Evolutionary conservation across 305 asterid genomes (phyloP).

Genomic region (Nicotiana rustica): DNA sequence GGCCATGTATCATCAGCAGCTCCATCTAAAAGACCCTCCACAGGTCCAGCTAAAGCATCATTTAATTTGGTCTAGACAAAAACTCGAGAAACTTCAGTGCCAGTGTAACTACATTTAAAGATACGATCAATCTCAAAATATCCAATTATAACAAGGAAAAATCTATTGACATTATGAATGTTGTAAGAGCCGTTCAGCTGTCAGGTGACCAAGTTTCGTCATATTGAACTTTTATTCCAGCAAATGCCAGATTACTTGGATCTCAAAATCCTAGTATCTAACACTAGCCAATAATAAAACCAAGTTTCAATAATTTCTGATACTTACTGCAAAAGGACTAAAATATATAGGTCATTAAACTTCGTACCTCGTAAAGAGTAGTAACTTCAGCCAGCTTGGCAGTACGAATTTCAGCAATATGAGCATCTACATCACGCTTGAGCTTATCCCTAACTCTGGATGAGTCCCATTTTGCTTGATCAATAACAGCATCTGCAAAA

Average conservation of each 20-base stretch:
- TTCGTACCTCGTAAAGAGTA: constrained; percentile 69
- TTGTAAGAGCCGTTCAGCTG: background rate
- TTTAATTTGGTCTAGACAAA: constrained; percentile 75
- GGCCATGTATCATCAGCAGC: constrained; percentile 94
- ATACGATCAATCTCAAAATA: constrained; percentile 19
- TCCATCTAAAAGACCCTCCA: constrained; percentile 86
- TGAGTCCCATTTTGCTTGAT: constrained; percentile 89
- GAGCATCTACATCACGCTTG: constrained; percentile 90
- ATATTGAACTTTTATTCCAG: background rate
- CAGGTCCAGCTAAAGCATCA: constrained; percentile 81
- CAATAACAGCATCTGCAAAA: constrained; percentile 72
- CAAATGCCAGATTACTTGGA: constrained; percentile 1
- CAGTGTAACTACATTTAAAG: constrained; percentile 29
- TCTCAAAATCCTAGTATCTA: background rate
- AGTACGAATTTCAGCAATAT: constrained; percentile 72
- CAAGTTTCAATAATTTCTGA: background rate
- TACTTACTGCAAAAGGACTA: background rate
- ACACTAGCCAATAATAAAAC: background rate
- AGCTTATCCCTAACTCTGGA: constrained; percentile 90
- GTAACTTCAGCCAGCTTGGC: constrained; percentile 76
- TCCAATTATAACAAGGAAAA: constrained; percentile 10
- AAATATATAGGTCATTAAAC: constrained; percentile 18
- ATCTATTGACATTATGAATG: background rate
- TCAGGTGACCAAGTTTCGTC: background rate
- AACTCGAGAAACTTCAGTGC: constrained; percentile 34